Conservation (phyloP, 2,329 filamentous ascomycete genomes). For the Neofusicoccum laricinum region DNA sequence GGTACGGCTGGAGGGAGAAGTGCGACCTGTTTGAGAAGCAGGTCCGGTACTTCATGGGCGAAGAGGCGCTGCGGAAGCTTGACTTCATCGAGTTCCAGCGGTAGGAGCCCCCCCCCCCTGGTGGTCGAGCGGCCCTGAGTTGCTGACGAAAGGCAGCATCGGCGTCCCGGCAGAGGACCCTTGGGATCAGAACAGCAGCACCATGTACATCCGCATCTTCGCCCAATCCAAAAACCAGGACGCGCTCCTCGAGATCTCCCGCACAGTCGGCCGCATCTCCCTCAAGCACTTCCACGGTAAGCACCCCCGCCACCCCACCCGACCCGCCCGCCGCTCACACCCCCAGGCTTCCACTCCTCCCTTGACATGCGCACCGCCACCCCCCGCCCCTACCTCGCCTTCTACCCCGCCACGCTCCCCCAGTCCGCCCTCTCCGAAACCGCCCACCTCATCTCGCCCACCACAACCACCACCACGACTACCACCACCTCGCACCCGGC, state of each 20-base stretch:
- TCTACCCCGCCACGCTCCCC: slow-evolving; percentile 29
- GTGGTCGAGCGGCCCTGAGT: background rate
- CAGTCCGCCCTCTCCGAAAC: slow-evolving; percentile 28
- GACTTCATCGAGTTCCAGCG: slow-evolving; percentile 16
- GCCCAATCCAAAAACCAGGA: slow-evolving; percentile 25
- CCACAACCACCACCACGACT: slow-evolving; percentile 21
- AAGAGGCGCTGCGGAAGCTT: background rate
- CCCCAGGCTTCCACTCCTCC: slow-evolving; percentile 24
- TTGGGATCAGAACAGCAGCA: slow-evolving; percentile 28
- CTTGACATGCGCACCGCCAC: slow-evolving; percentile 29
- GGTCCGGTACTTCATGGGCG: slow-evolving; percentile 11
- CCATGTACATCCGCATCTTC: slow-evolving; percentile 32
- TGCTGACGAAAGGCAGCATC: background rate
- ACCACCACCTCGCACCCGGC: slow-evolving; percentile 15
- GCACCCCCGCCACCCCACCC: no score
- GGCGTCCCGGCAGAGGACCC: slow-evolving; percentile 27
- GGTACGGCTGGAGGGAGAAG: slow-evolving; percentile 15
- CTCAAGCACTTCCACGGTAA: slow-evolving; percentile 7
- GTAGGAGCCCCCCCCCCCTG: background rate
- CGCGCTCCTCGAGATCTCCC: slow-evolving; percentile 20
- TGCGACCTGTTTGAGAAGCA: slow-evolving; percentile 15
- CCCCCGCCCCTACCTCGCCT: slow-evolving; percentile 31
- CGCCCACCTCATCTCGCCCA: slow-evolving; percentile 26
- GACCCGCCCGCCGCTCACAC: background rate
- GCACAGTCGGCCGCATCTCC: background rate